Percentiles rank a stretch among this genome's conserved stretches.
These are phyloP conservation scores for Penicillium coffeae DNA, from an alignment of 495 filamentous ascomycete species.

Conservation along the genomic window DNA sequence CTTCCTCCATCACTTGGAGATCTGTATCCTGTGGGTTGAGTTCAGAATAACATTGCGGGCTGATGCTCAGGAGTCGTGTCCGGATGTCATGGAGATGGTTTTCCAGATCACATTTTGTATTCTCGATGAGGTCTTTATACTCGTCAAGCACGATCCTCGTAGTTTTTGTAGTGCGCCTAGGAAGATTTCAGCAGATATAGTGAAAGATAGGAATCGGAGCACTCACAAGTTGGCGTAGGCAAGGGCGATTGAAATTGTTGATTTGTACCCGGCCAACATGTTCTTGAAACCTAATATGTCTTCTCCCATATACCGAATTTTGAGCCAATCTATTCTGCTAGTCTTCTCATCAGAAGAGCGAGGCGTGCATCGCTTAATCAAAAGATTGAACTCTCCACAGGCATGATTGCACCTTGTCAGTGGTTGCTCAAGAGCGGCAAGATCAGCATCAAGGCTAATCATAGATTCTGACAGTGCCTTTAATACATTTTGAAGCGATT, in stretches of 20 bases:
- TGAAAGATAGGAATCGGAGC: slow-evolving; percentile 22
- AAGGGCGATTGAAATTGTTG: slow-evolving; percentile 27
- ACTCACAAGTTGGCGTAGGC: too few species aligned
- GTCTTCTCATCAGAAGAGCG: background rate
- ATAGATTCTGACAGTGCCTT: background rate
- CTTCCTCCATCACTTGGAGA: slow-evolving; percentile 3
- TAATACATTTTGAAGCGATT: slow-evolving; percentile 2
- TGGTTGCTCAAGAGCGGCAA: background rate
- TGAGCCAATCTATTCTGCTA: too few species aligned
- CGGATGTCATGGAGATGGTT: too few species aligned
- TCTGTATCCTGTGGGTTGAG: background rate
- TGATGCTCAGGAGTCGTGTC: too few species aligned
- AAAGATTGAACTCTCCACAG: slow-evolving; percentile 1
- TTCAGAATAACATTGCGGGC: too few species aligned
- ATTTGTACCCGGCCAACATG: slow-evolving; percentile 28
- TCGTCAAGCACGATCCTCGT: slow-evolving; percentile 5
- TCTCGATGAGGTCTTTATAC: slow-evolving; percentile 28
- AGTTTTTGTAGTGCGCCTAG: background rate
- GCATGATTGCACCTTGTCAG: slow-evolving; percentile 2
- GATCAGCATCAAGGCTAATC: background rate
- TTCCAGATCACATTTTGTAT: slow-evolving; percentile 28
- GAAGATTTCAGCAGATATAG: slow-evolving; percentile 2
- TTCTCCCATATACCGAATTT: slow-evolving; percentile 26
- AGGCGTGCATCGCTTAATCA: background rate
- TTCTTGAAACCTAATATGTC: slow-evolving; percentile 25